Evolutionary conservation across 495 filamentous ascomycete species (phyloP), one percentile per base, ranked within the genome.

Genomic region (Friedmanniomyces endolithicus): DNA sequence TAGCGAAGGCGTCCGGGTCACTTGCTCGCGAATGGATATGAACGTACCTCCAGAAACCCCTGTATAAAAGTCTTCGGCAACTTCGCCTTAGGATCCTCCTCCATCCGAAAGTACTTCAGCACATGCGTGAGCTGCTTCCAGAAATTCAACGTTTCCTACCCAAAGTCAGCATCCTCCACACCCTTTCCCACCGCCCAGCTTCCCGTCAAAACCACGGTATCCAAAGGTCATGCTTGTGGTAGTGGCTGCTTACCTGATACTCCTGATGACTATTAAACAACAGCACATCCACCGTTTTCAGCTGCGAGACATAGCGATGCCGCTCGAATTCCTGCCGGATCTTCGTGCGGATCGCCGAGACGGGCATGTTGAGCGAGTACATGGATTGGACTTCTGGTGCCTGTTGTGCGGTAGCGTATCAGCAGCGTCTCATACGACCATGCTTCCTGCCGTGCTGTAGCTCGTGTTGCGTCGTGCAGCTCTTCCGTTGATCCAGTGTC

Each of bases 61-160:
- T 78, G 76, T 71, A 98, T 88, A 72, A 98, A 97, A 70, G 80
- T 88, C 54, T 78, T 74, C 27, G 92, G 92, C 70, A 95, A 71
- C 61, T 78, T 79, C 55, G 85, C 84, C 57, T 76, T 81, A 23
- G 81, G 78, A 59, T 94, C 87, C 68, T 95, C 89, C 70, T 95
- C 88, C 67, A 81, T 74, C 63, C 88, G 79, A 78, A 96, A 98
- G 72, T 94, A 98, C 66, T 95, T 94, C 77, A 98, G 86, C 61
- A 98, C 80, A 67, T 98, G 92, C 46, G 86, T 85, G 50, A 90
- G 77, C 73, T 97, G 94, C 73, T 95, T 95, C 92, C 94, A 98
- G 79, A 84, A 98, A 72, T 97, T 98, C 74, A 97, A 78, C 34
- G 88, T 97, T 80, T 98, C 92, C 47, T 50, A 19, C 19, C 24